Percentiles rank a stretch among this genome's conserved stretches.
Evolutionary conservation across 208 protist genomes (phyloP).

Genomic region (Trypanosoma avium): DNA sequence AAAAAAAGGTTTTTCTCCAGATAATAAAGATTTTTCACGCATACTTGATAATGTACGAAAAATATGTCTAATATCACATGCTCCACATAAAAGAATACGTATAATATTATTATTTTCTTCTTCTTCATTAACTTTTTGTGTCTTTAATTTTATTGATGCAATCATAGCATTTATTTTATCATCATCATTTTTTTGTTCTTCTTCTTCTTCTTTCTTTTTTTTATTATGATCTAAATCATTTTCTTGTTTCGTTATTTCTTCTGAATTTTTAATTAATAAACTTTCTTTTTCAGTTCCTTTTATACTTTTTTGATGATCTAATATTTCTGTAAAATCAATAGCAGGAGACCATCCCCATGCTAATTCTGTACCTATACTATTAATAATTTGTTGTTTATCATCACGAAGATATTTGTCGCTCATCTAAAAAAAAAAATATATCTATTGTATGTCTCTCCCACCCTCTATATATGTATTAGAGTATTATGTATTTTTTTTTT

Average conservation of each 20-base stretch:
- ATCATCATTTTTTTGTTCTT: not conserved
- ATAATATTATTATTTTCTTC: slow-evolving; percentile 21
- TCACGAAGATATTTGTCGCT: slow-evolving; percentile 87
- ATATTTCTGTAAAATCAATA: slow-evolving; percentile 65
- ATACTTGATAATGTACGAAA: slow-evolving; percentile 73
- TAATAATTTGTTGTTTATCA: slow-evolving; percentile 79
- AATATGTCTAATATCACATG: slow-evolving; percentile 84
- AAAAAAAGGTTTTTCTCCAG: slow-evolving; percentile 1
- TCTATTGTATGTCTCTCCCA: too few species aligned
- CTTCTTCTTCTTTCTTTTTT: not conserved
- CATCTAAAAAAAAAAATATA: slow-evolving; percentile 41
- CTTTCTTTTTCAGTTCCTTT: not conserved
- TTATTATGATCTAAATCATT: not conserved
- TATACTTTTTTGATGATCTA: slow-evolving; percentile 25
- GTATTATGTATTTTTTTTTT: too few species aligned
- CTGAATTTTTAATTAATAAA: not conserved
- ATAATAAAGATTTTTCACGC: slow-evolving; percentile 28
- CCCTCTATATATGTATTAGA: too few species aligned
- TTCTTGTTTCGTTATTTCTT: not conserved
- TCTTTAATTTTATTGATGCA: slow-evolving; percentile 18
- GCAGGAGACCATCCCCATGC: slow-evolving; percentile 90
- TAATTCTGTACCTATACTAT: slow-evolving; percentile 81
- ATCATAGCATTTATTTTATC: slow-evolving; percentile 47
- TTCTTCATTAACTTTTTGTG: not conserved
- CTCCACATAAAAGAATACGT: slow-evolving; percentile 70